phyloP scores from a whole-genome alignment of 495 filamentous ascomycete species.

The Copromyces sp. region DNA sequence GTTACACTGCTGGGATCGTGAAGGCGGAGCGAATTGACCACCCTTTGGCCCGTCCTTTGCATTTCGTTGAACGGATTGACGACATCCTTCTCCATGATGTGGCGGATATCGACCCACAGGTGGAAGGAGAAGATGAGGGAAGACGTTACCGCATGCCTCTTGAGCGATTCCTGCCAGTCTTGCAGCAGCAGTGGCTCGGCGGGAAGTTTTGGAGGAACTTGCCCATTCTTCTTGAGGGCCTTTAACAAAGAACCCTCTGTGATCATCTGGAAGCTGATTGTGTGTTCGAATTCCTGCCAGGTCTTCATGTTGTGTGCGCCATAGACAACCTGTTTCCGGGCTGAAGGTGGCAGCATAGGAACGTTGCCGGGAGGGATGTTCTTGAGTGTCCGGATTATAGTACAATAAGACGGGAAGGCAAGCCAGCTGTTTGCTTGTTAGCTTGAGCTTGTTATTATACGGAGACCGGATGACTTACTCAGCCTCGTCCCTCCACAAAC shows the following conservation, averaged over 20 bases:
- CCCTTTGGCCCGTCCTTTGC: conserved; percentile 6
- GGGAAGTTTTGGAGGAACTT: conserved; percentile 4
- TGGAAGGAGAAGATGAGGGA: conserved; percentile 17
- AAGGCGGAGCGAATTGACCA: conserved; percentile 1
- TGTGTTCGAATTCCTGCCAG: conserved; percentile 6
- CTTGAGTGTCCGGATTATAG: neutral
- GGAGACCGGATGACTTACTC: neutral
- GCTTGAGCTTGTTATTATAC: no score
- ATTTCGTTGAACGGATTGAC: conserved; percentile 11
- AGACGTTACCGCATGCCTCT: neutral
- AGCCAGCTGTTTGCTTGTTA: conserved; percentile 4
- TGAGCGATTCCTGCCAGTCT: conserved; percentile 10
- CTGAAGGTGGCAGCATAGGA: conserved; percentile 8
- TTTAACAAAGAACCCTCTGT: conserved; percentile 13
- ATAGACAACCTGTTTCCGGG: conserved; percentile 9
- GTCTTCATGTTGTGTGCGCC: conserved; percentile 5
- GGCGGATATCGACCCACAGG: conserved; percentile 20
- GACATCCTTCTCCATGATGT: conserved; percentile 17
- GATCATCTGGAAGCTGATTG: conserved; percentile 11
- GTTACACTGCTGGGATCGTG: neutral
- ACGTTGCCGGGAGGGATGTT: conserved; percentile 12
- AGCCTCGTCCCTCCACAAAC: conserved; percentile 15
- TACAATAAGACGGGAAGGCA: conserved; percentile 5
- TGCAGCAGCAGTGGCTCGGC: conserved; percentile 14
- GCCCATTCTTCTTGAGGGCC: conserved; percentile 9